A percentile compares a stretch with the other conserved stretches of the same genome.
These are phyloP conservation scores for Pleodorina starrii DNA, from an alignment of 139 green algal species.

Conservation along the genomic window DNA sequence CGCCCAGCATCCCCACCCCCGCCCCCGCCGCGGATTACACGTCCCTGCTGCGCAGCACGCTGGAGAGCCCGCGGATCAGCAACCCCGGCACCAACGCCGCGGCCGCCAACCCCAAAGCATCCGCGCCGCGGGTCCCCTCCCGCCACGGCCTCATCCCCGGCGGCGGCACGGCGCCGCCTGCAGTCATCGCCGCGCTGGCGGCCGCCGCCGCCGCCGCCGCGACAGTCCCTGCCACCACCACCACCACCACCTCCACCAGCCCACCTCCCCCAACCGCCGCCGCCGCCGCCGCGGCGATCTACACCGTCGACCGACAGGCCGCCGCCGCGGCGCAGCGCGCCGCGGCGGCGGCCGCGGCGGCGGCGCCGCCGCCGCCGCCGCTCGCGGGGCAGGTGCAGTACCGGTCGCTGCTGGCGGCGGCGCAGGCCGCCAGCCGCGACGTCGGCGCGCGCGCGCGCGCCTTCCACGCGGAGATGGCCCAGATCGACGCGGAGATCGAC, in stretches of 20 bases:
- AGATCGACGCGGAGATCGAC: constrained; percentile 50
- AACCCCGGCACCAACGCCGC: not conserved
- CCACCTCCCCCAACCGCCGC: not conserved
- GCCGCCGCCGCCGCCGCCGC: not conserved
- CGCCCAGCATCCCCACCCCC: not conserved
- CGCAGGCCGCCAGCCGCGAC: not conserved
- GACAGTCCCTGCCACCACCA: not conserved
- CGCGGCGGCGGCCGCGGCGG: not conserved
- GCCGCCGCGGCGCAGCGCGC: not conserved
- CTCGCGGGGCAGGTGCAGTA: constrained; percentile 40
- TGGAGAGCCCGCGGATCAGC: not conserved
- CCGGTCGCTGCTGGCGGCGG: constrained; percentile 8
- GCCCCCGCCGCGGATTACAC: constrained; percentile 9
- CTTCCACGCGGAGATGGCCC: constrained; percentile 29
- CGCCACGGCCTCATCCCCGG: not conserved
- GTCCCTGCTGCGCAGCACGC: not conserved
- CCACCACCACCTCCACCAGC: not conserved
- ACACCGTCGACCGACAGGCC: not conserved
- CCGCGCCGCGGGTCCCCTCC: not conserved
- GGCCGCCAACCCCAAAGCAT: not conserved
- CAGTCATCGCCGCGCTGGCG: not conserved
- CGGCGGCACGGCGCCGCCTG: not conserved
- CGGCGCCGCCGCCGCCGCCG: not conserved
- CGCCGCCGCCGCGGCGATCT: not conserved
- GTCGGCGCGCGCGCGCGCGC: not conserved